Conservation (phyloP, 108 stramenopile species). For the Nannochloropsis gaditana region DNA sequence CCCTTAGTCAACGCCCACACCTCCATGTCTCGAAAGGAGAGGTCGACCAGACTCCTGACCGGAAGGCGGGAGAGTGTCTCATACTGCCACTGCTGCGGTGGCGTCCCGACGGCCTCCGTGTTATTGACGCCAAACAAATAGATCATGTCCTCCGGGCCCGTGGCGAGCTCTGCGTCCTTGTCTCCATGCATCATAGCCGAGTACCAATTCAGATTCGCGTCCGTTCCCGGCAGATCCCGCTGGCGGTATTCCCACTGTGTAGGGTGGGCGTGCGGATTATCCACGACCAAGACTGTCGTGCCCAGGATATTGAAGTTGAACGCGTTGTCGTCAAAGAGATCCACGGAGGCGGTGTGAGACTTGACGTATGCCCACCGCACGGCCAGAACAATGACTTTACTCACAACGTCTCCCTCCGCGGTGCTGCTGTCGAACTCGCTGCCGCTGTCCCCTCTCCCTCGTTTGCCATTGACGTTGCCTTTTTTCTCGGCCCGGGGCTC, state of each 20-base stretch:
- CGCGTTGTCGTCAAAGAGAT: neutral
- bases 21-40: constrained; percentile 7
- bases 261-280: neutral
- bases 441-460: neutral
- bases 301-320: constrained; percentile 5
- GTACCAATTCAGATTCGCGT: constrained; percentile 5
- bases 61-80: neutral
- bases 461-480: neutral
- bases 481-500: neutral
- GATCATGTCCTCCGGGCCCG: neutral
- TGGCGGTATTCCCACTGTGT: neutral
- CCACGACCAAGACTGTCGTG: neutral
- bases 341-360: neutral
- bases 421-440: neutral
- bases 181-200: neutral
- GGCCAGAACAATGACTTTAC: neutral
- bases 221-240: neutral
- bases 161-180: neutral
- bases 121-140: neutral
- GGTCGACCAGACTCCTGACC: constrained; percentile 15
- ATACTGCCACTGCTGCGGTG: constrained; percentile 7
- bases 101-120: neutral
- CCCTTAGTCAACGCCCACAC: neutral
- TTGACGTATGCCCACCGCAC: neutral
- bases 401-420: neutral